phyloP scores from a whole-genome alignment of 306 rosid species.

The Rosa multiflora region DNA sequence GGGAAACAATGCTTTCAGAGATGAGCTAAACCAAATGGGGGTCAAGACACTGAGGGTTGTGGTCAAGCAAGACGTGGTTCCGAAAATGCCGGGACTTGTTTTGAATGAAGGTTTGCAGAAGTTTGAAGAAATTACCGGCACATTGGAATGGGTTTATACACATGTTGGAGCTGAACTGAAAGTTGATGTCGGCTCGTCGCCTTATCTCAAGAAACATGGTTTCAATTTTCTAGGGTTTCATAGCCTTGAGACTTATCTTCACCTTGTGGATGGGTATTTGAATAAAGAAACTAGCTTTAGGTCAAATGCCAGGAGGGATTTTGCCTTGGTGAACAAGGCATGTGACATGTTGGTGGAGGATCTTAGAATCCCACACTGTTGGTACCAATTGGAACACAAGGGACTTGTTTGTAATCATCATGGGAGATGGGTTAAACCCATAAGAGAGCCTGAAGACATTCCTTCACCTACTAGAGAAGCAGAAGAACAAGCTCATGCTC shows the following conservation, averaged over 20 bases:
- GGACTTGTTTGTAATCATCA: constrained; percentile 56
- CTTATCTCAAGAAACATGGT: constrained; percentile 49
- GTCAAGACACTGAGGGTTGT: constrained; percentile 47
- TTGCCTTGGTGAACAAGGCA: constrained; percentile 66
- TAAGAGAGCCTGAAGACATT: constrained; percentile 57
- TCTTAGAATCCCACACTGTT: constrained; percentile 55
- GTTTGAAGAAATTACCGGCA: constrained; percentile 40
- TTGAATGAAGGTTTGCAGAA: constrained; percentile 45
- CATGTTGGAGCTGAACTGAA: constrained; percentile 55
- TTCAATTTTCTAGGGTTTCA: constrained; percentile 51
- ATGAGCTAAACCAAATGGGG: constrained; percentile 47
- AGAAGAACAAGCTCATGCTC: constrained; percentile 19
- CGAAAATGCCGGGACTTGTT: constrained; percentile 52
- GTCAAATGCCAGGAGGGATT: constrained; percentile 54
- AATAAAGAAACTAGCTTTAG: constrained; percentile 30
- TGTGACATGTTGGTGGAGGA: constrained; percentile 61
- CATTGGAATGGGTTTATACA: constrained; percentile 55
- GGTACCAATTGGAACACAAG: constrained; percentile 65
- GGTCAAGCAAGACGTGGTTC: constrained; percentile 58
- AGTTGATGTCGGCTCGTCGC: constrained; percentile 51
- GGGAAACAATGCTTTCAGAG: constrained; percentile 59
- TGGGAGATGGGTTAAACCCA: constrained; percentile 82
- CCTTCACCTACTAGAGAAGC: constrained; percentile 53
- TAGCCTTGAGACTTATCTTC: constrained; percentile 64
- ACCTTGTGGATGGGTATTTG: constrained; percentile 61